Evolutionary conservation across 2,329 filamentous ascomycete genomes (phyloP).

Genomic region (Trichoderma afroharzianum): DNA sequence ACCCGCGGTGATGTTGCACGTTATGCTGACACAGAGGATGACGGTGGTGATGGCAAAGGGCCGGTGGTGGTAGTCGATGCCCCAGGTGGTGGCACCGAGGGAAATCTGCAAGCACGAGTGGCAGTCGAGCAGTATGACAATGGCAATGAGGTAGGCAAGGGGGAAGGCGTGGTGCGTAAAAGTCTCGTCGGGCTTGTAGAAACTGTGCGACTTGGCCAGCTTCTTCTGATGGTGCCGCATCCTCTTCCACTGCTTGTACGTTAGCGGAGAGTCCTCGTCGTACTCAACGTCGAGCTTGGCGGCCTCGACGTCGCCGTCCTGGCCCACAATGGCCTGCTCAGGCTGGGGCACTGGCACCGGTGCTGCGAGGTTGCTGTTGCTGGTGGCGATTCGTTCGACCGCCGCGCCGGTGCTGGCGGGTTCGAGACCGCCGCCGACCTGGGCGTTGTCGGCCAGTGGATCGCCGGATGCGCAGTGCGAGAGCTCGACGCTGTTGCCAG

Average conservation of each 20-base stretch:
- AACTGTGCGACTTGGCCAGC: constrained; percentile 78
- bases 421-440: neutral
- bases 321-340: neutral
- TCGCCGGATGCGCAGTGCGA: constrained; percentile 2
- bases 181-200: constrained; percentile 87
- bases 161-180: constrained; percentile 78
- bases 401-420: neutral
- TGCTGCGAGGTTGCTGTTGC: neutral
- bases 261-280: constrained; percentile 59
- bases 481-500: constrained; percentile 19
- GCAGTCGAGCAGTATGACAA: constrained; percentile 74
- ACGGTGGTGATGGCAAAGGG: constrained; percentile 72
- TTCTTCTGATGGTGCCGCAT: constrained; percentile 76
- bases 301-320: constrained; percentile 37
- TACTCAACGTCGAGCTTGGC: constrained; percentile 37
- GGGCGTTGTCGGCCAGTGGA: neutral
- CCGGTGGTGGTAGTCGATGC: constrained; percentile 66
- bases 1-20: constrained; percentile 72
- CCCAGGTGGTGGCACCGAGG: constrained; percentile 75
- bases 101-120: constrained; percentile 79
- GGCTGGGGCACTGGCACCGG: neutral
- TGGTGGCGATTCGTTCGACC: constrained; percentile 8
- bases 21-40: constrained; percentile 75
- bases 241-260: constrained; percentile 59
- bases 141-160: constrained; percentile 66